Conservation (phyloP, 2,329 filamentous ascomycete species). For the Talaromyces sp. region DNA sequence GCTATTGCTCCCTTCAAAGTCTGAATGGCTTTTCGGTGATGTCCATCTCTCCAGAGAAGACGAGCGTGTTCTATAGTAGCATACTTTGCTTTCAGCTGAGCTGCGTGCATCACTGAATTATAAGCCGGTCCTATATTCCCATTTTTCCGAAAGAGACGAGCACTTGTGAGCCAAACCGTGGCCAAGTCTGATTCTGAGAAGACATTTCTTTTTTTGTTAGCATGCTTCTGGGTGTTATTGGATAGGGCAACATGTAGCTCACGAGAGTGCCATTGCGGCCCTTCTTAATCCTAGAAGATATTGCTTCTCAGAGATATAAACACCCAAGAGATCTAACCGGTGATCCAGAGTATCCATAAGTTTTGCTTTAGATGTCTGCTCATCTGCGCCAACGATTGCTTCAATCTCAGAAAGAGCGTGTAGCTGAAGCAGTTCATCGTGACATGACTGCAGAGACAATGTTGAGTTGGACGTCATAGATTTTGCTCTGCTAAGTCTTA, state of each 20-base stretch:
- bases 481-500: constrained; percentile 66
- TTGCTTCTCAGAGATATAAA: constrained; percentile 88
- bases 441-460: constrained; percentile 73
- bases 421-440: constrained; percentile 77
- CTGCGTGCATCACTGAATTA: constrained; percentile 86
- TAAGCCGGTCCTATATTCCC: constrained; percentile 76
- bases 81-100: constrained; percentile 74
- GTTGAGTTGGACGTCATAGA: constrained; percentile 73
- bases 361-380: constrained; percentile 21
- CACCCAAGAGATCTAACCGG: constrained; percentile 82
- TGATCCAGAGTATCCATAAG: constrained; percentile 58
- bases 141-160: constrained; percentile 21
- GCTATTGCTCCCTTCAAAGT: constrained; percentile 81
- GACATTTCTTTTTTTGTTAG: constrained; percentile 5
- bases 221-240: neutral
- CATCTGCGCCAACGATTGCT: constrained; percentile 55
- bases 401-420: constrained; percentile 87
- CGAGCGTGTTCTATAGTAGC: constrained; percentile 93
- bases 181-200: constrained; percentile 21
- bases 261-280: constrained; percentile 75
- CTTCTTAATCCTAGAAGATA: constrained; percentile 82
- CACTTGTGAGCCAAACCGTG: constrained; percentile 12
- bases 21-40: constrained; percentile 92
- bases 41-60: constrained; percentile 85
- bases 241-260: neutral